These are phyloP conservation scores for Helicocarpus griseus DNA, from an alignment of 2,329 filamentous ascomycete species.

Conservation along the genomic window DNA sequence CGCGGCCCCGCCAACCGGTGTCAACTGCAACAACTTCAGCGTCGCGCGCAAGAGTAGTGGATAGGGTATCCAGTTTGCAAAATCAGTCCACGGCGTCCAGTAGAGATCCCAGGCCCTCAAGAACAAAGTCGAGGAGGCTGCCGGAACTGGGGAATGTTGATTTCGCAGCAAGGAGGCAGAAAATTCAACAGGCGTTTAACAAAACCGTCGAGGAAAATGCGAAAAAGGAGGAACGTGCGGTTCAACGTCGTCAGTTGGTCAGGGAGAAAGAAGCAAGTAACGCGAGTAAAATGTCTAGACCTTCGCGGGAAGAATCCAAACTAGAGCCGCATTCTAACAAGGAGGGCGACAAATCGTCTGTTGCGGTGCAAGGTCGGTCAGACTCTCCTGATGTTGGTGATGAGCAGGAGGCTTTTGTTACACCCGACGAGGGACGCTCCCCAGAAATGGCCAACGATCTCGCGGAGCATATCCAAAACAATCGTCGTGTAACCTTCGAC, in stretches of 20 bases:
- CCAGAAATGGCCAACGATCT: slow-evolving; percentile 3
- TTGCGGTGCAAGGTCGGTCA: neutral
- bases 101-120: slow-evolving; percentile 25
- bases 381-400: neutral
- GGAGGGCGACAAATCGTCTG: slow-evolving; percentile 12
- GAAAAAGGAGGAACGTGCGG: slow-evolving; percentile 44
- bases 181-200: slow-evolving; percentile 76
- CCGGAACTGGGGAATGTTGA: slow-evolving; percentile 67
- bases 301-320: neutral
- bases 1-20: slow-evolving; percentile 68
- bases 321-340: neutral
- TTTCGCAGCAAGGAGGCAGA: slow-evolving; percentile 70
- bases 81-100: slow-evolving; percentile 25
- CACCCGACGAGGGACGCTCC: slow-evolving; percentile 12
- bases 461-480: neutral
- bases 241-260: slow-evolving; percentile 38
- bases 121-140: slow-evolving; percentile 30
- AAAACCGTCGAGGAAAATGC: slow-evolving; percentile 65
- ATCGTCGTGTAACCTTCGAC: neutral
- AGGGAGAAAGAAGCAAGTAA: slow-evolving; percentile 40
- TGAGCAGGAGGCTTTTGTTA: slow-evolving; percentile 12
- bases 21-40: slow-evolving; percentile 64
- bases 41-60: slow-evolving; percentile 56
- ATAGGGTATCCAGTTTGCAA: slow-evolving; percentile 42
- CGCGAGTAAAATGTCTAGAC: neutral